Base-by-base conservation (phyloP, 1,284 basidiomycete species). In the Ceratobasidium sp. region DNA sequence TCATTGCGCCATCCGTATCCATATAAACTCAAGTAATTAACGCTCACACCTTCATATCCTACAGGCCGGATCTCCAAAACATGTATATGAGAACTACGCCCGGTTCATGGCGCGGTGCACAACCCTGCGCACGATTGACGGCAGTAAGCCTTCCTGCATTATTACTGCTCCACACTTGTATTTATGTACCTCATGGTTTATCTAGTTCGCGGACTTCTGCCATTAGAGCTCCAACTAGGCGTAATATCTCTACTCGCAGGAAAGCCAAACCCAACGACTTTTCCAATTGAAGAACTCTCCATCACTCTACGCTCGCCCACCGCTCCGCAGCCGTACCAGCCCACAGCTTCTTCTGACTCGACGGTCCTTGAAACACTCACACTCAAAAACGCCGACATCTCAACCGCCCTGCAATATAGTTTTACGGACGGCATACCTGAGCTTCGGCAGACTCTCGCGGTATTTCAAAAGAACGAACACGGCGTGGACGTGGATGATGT, bases 191-290 rank as follows among this genome's bases (percentile, higher is more conserved):
- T 58, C 15, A 18, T 12, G 49, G 58, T 58, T 58, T 2, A 56
- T 58, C 23, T 33, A 86, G 89, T 91, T 80, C 87, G 90, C 64
- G 86, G 87, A 0, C 89, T 98, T 44, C 90, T 93, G 82, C 94
- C 92, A 0, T 88, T 96, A 61, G 97, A 98, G 85, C 86, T 86
- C 26, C 88, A 86, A 1, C 95, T 95, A 0, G 95, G 94, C 3
- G 86, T 97, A 80, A 93, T 98, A 77, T 97, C 95, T 20, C 89
- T 98, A 78, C 90, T 96, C n/a, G 92, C 92, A 0, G 93, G 93
- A 60, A 94, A 94, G 86, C 97, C 97, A 39, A 97, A 97, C 84
- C 90, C 93, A n/a, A 86, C 89, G 3, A 95, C 95, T 20, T 99
- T 98, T 86, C 97, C 97, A 0, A 94, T 99, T 84, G 91, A 92